Base-by-base conservation (phyloP, 2,329 filamentous ascomycete genomes). In the Nectriaceae sp. region DNA sequence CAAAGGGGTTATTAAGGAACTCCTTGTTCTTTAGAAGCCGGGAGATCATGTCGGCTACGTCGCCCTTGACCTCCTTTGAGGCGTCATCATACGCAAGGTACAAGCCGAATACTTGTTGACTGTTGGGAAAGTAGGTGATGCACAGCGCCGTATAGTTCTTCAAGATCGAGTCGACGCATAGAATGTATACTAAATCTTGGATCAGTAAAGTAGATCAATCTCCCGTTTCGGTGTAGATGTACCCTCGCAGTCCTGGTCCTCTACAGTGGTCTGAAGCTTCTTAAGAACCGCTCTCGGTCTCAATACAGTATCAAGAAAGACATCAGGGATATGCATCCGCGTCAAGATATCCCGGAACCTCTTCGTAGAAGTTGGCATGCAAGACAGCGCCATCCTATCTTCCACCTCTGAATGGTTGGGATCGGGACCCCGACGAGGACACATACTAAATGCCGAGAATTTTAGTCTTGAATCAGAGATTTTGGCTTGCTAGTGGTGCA, bases 81-180 rank as follows among this genome's bases (percentile, higher is more conserved):
- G 16, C 6, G 18, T 37, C 35, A 21, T 10, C 21, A 35, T 40
- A 50, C n/a, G 44, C 47, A 3, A 50, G 31, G 20, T 45, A 47
- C 4, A 50, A 24, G 11, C 47, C 43, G 16, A 42, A 50, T 10
- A 47, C 24, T 29, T 50, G 44, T 4, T 29, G 22, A 15, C 29
- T 50, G 2, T 39, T 26, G 13, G 47, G 47, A 22, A 50, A 50
- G 40, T 47, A 47, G 19, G 47, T 50, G 22, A 47, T 8, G 16
- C 26, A 42, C 33, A 50, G 47, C 5, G 47, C 47, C 5, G 40
- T 50, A 24, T 39, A 47, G 39, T 47, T 46, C 2, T 21, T 35
- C 35, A 50, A 26, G 21, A 47, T 43, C 3, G 47, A 50, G 26
- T 50, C 47, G 10, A 50, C 44, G 4, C 38, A 42, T 4, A 50